Percentiles rank a stretch among this genome's conserved stretches.
phyloP scores from a whole-genome alignment of 257 asterid species.

The Gardenia jasminoides region DNA sequence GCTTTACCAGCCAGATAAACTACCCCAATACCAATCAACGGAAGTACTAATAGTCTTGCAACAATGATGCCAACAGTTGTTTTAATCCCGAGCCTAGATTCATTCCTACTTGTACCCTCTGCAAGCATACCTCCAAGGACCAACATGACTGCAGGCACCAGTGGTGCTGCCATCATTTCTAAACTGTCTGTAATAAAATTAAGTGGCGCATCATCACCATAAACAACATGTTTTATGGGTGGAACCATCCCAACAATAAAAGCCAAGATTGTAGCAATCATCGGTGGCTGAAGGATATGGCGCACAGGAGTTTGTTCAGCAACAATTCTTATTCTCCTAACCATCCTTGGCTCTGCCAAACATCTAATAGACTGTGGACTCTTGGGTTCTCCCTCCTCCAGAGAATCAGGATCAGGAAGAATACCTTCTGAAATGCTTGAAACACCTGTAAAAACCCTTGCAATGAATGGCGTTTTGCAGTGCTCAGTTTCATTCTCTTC shows the following conservation, averaged over 20 bases:
- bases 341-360: constrained; percentile 77
- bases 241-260: constrained; percentile 83
- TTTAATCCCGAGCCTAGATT: constrained; percentile 67
- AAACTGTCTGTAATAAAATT: constrained; percentile 70
- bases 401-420: constrained; percentile 45
- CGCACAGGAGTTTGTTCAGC: constrained; percentile 78
- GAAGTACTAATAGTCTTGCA: constrained; percentile 74
- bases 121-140: constrained; percentile 95
- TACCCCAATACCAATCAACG: constrained; percentile 65
- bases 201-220: constrained; percentile 72
- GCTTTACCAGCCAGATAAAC: constrained; percentile 55
- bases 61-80: constrained; percentile 69
- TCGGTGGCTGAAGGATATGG: constrained; percentile 86
- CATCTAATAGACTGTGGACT: constrained; percentile 71
- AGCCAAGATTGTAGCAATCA: constrained; percentile 70
- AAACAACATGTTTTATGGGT: constrained; percentile 57
- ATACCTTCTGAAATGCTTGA: constrained; percentile 42
- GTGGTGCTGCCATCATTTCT: constrained; percentile 76
- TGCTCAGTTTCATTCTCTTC: constrained; percentile 79
- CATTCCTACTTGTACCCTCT: constrained; percentile 61
- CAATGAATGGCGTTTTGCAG: constrained; percentile 80
- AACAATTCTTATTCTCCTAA: constrained; percentile 66
- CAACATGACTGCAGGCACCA: constrained; percentile 94
- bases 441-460: constrained; percentile 44
- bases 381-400: constrained; percentile 49